Evolutionary conservation across 2,329 filamentous ascomycete genomes (phyloP).

Genomic region (Penicillium sp.): DNA sequence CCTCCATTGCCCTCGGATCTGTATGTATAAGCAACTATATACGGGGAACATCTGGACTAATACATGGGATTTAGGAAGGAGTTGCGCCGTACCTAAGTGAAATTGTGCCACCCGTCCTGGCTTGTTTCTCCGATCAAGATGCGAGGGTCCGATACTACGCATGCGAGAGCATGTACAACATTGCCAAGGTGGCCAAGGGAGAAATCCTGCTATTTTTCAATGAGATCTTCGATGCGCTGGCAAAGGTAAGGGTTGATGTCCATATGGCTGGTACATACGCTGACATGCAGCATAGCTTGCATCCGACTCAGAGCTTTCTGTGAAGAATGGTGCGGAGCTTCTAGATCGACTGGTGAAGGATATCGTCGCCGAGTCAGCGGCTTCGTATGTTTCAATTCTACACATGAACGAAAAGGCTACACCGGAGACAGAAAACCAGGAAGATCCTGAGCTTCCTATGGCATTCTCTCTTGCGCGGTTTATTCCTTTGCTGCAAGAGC

Average conservation of each 20-base stretch:
- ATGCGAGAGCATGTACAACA: conserved; percentile 99
- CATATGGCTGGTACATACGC: not conserved
- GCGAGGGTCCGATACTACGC: conserved; percentile 96
- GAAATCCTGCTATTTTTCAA: conserved; percentile 98
- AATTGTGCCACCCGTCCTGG: conserved; percentile 93
- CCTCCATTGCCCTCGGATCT: conserved; percentile 89
- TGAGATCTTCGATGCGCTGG: conserved; percentile 94
- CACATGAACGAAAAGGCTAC: conserved; percentile 60
- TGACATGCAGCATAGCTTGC: conserved; percentile 65
- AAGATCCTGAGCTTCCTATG: conserved; percentile 63
- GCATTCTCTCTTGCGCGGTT: conserved; percentile 91
- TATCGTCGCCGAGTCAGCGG: conserved; percentile 91
- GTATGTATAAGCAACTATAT: conserved; percentile 58
- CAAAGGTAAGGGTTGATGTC: conserved; percentile 66
- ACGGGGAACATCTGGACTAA: conserved; percentile 8
- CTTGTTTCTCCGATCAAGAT: conserved; percentile 98
- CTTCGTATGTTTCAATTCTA: conserved; percentile 89
- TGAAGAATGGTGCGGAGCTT: conserved; percentile 96
- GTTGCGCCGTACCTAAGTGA: conserved; percentile 87
- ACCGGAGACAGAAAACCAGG: conserved; percentile 42
- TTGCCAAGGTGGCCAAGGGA: conserved; percentile 97
- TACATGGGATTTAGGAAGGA: conserved; percentile 59
- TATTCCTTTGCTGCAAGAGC: conserved; percentile 89
- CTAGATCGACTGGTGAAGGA: conserved; percentile 94
- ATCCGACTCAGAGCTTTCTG: conserved; percentile 92